These are phyloP conservation scores for Geotrichum aggregatum DNA, from an alignment of 1,139 yeast genomes.

Conservation along the genomic window DNA sequence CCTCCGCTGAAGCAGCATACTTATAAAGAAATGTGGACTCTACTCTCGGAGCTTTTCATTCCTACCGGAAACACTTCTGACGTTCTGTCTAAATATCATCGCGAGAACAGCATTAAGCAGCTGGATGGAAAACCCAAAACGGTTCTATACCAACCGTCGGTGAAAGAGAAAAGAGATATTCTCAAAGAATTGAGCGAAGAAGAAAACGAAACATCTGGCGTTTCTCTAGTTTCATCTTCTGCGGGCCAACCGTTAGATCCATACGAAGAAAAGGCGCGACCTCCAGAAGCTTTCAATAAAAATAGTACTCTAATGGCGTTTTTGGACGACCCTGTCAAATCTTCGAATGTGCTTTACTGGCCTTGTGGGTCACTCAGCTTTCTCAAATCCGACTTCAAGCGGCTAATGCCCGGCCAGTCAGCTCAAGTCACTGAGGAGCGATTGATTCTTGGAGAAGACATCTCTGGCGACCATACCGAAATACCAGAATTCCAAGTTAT, in stretches of 20 bases:
- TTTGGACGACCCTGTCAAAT: conserved; percentile 12
- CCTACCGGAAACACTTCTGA: conserved; percentile 1
- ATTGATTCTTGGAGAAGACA: conserved; percentile 6
- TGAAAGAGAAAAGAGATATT: neutral
- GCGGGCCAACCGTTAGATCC: neutral
- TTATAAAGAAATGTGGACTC: conserved; percentile 5
- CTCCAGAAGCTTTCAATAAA: conserved; percentile 1
- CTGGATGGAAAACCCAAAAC: neutral
- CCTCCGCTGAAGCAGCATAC: neutral
- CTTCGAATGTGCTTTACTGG: conserved; percentile 36
- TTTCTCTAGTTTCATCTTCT: neutral
- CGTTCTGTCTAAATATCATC: neutral
- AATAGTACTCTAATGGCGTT: conserved; percentile 1
- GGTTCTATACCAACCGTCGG: neutral
- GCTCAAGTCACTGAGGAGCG: neutral
- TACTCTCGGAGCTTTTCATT: conserved; percentile 1
- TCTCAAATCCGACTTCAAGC: conserved; percentile 34
- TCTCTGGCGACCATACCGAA: conserved; percentile 12
- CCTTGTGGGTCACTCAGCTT: conserved; percentile 33
- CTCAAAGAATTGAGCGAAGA: neutral
- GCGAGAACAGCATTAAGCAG: neutral
- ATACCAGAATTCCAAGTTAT: conserved; percentile 32
- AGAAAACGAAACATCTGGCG: neutral
- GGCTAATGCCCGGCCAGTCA: conserved; percentile 26
- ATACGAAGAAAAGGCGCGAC: neutral